These are phyloP conservation scores for Arthroderma uncinatum DNA, from an alignment of 2,329 filamentous ascomycete genomes.

Conservation along the genomic window DNA sequence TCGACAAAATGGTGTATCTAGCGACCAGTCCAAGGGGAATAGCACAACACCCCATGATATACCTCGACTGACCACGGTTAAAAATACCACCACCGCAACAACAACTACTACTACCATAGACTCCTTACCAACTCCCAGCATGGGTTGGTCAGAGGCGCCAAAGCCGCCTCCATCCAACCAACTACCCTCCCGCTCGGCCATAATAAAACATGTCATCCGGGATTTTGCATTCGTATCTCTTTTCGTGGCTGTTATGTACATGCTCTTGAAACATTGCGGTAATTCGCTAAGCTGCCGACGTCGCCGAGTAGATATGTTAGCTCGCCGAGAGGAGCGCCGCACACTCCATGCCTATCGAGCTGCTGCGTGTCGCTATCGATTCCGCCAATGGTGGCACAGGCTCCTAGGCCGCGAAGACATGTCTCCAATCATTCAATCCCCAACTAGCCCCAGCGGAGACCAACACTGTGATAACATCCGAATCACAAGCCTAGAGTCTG, in stretches of 20 bases:
- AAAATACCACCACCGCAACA: no score
- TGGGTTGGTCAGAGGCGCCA: not conserved
- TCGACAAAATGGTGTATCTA: not conserved
- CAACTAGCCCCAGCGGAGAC: constrained; percentile 14
- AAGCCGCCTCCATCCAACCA: not conserved
- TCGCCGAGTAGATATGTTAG: constrained; percentile 42
- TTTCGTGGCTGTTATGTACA: constrained; percentile 25
- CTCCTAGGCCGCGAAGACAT: constrained; percentile 32
- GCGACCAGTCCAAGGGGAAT: not conserved
- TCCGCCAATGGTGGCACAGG: constrained; percentile 41
- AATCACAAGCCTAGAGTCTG: not conserved
- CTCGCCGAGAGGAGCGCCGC: constrained; percentile 44
- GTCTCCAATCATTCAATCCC: constrained; percentile 13
- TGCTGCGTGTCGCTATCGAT: constrained; percentile 42
- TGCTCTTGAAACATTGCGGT: constrained; percentile 35
- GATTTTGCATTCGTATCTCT: constrained; percentile 36
- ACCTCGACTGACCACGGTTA: not conserved
- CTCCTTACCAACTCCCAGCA: not conserved
- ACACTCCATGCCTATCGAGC: constrained; percentile 43
- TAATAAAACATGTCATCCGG: constrained; percentile 19
- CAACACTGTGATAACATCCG: not conserved
- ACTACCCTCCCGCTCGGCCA: not conserved
- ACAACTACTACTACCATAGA: not conserved
- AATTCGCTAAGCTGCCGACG: constrained; percentile 34
- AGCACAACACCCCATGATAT: not conserved